phyloP scores from a whole-genome alignment of 2,329 filamentous ascomycete species.

The Microascus cirrosus region DNA sequence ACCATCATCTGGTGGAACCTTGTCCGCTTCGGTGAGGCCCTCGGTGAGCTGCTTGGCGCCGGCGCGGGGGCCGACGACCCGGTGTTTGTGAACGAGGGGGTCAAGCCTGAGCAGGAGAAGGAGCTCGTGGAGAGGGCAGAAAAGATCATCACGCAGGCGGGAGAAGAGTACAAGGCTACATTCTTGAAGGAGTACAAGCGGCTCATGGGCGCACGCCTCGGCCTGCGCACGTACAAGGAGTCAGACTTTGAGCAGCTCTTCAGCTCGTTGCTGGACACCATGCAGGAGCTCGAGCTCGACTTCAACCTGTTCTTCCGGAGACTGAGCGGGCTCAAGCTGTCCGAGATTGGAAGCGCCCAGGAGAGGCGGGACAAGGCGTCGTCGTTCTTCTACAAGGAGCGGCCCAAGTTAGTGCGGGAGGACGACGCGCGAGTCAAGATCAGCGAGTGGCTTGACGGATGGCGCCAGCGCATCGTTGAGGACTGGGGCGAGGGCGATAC shows the following conservation, averaged over 20 bases:
- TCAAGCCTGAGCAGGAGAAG: conserved; percentile 25
- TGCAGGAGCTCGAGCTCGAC: conserved; percentile 76
- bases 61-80: conserved; percentile 61
- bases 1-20: conserved; percentile 99
- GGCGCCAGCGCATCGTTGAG: conserved; percentile 59
- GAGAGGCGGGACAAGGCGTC: conserved; percentile 41
- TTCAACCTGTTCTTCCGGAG: conserved; percentile 91
- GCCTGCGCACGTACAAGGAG: conserved; percentile 57
- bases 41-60: conserved; percentile 80
- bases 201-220: conserved; percentile 70
- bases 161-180: conserved; percentile 79
- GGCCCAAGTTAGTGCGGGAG: conserved; percentile 42
- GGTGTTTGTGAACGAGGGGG: conserved; percentile 61
- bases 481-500: conserved; percentile 54
- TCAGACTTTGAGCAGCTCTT: conserved; percentile 73
- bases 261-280: conserved; percentile 67
- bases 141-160: conserved; percentile 65
- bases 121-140: conserved; percentile 72
- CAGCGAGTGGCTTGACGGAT: conserved; percentile 70
- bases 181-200: conserved; percentile 86
- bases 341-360: conserved; percentile 47
- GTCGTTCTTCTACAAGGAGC: conserved; percentile 72
- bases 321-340: conserved; percentile 52
- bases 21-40: conserved; percentile 75
- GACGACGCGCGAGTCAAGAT: conserved; percentile 55